Base-by-base conservation (phyloP, 1,139 yeast genomes). In the Pichia cactophila region DNA sequence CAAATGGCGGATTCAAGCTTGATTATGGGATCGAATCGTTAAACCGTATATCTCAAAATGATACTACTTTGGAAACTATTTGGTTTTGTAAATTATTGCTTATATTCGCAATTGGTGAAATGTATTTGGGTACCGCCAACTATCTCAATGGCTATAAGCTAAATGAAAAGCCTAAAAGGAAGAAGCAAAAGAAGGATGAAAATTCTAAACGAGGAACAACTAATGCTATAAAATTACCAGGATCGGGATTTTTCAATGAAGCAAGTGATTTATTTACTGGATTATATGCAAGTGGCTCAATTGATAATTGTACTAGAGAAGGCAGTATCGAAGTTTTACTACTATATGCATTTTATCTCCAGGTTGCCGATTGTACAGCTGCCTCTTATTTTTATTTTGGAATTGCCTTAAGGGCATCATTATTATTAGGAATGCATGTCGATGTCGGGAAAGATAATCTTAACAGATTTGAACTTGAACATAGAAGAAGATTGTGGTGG, bases 401-500 rank as follows among this genome's bases (percentile, higher is more conserved):
- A 0, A 72, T 84, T 52, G 94, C 95, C 0, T 66, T 86, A 47
- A 71, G 95, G 51, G 80, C 90, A 0, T 81, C 92, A 2, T 69
- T 86, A 50, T 77, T 85, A 41, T 66, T 86, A 33, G 96, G 96
- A 1, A 76, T 87, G 81, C 95, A 87, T 64, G 92, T 84, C 2
- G 92, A 85, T 67, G 83, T 88, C 7, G 89, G 83, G 50, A 79
- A 80, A 58, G 86, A 81, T 52, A 70, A 73, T 33, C 62, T 84
- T 48, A 74, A 81, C 50, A 66, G 86, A 47, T 83, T 75, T 58
- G 89, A 84, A 60, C 65, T 84, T 48, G 96, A 87, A 58, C 95
- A 87, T 63, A 70, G 94, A 56, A 72, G 95, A 61, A 70, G 96
- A 57, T 68, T 87, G 23, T 87, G 95, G 92, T 87, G 96, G 96